A percentile compares a stretch with the other conserved stretches of the same genome.
Conservation (phyloP, 1,139 yeast species). For the Suhomyces maxii region DNA sequence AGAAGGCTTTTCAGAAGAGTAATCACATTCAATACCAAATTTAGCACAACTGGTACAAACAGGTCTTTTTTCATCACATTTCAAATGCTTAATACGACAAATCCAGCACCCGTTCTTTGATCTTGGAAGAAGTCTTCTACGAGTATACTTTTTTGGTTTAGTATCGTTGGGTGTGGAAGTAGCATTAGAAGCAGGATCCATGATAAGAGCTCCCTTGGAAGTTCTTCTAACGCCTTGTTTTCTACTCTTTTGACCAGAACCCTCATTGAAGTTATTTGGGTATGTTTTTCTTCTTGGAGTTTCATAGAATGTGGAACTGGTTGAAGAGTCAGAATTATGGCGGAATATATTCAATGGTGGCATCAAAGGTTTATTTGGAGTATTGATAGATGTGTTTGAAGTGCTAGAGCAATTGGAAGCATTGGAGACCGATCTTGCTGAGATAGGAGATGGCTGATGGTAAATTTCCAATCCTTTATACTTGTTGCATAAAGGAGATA, state of each 20-base stretch:
- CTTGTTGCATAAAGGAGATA: slow-evolving; percentile 23
- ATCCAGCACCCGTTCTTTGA: slow-evolving; percentile 52
- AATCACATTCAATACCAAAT: slow-evolving; percentile 48
- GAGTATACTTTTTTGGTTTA: slow-evolving; percentile 38
- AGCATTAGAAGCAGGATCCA: slow-evolving; percentile 2
- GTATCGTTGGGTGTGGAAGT: slow-evolving; percentile 2
- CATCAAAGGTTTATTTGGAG: slow-evolving; percentile 16
- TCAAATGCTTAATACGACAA: slow-evolving; percentile 51
- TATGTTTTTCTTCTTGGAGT: slow-evolving; percentile 22
- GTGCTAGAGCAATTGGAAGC: slow-evolving; percentile 14
- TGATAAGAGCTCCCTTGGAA: slow-evolving; percentile 8
- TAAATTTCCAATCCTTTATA: slow-evolving; percentile 22
- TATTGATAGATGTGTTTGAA: slow-evolving; percentile 10
- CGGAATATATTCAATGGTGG: slow-evolving; percentile 30
- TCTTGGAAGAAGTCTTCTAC: slow-evolving; percentile 44
- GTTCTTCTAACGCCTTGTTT: slow-evolving; percentile 8
- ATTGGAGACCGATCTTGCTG: slow-evolving; percentile 16
- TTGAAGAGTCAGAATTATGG: slow-evolving; percentile 27
- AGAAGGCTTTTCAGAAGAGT: slow-evolving; percentile 41
- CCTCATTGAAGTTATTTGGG: slow-evolving; percentile 17
- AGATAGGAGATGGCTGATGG: slow-evolving; percentile 15
- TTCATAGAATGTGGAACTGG: slow-evolving; percentile 17
- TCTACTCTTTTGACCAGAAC: slow-evolving; percentile 16
- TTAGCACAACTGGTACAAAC: slow-evolving; percentile 39
- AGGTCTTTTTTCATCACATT: slow-evolving; percentile 47